Conservation (phyloP, 163 green algal genomes). For the Scenedesmus sp. region DNA sequence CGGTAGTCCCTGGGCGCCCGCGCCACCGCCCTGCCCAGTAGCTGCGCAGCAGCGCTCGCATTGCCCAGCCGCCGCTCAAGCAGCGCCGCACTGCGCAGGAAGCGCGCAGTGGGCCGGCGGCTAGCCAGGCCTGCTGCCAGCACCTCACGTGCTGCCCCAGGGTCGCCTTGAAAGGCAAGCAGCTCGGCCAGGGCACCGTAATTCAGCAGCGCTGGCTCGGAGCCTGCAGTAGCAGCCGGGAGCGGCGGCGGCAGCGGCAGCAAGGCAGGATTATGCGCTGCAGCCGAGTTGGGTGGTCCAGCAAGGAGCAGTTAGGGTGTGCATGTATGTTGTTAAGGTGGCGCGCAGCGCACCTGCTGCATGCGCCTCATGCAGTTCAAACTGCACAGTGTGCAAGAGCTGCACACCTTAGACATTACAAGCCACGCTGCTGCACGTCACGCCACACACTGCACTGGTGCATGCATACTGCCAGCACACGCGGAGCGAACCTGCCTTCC, state of each 20-base stretch:
- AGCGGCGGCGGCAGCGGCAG: background rate
- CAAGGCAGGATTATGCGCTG: background rate
- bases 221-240: slow-evolving; percentile 2
- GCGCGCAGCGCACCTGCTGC: no score
- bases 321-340: no score
- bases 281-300: no score
- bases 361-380: no score
- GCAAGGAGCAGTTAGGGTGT: no score
- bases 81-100: slow-evolving; percentile 73
- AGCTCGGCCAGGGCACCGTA: slow-evolving; percentile 76
- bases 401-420: no score
- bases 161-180: slow-evolving; percentile 66
- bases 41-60: slow-evolving; percentile 58
- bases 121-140: slow-evolving; percentile 48
- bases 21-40: slow-evolving; percentile 64
- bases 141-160: slow-evolving; percentile 53
- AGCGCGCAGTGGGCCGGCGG: slow-evolving; percentile 57
- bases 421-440: no score
- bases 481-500: no score
- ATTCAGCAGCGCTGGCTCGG: slow-evolving; percentile 61
- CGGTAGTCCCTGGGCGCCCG: slow-evolving; percentile 67
- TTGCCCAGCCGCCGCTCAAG: slow-evolving; percentile 80
- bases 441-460: no score
- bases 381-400: no score
- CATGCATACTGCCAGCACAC: no score